These are phyloP conservation scores for Thermochaetoides dissita DNA, from an alignment of 2,329 filamentous ascomycete genomes.

Conservation along the genomic window DNA sequence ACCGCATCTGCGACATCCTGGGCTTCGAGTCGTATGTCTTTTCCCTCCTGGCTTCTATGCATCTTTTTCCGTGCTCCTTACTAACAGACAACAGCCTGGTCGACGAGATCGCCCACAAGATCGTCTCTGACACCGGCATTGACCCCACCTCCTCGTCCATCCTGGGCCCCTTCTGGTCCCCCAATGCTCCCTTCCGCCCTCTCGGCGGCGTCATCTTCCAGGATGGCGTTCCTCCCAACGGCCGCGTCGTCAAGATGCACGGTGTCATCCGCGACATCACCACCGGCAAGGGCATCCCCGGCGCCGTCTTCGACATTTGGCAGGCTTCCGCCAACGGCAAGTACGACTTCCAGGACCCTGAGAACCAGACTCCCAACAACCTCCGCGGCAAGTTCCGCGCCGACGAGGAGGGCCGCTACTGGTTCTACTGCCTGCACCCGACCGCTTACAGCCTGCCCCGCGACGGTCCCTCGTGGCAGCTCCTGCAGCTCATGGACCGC, in stretches of 20 bases:
- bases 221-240: conserved; percentile 31
- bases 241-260: conserved; percentile 48
- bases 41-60: neutral
- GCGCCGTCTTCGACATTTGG: conserved; percentile 63
- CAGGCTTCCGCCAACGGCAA: conserved; percentile 59
- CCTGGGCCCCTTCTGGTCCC: conserved; percentile 72
- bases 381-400: conserved; percentile 53
- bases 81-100: conserved; percentile 36
- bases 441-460: conserved; percentile 28
- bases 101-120: conserved; percentile 66
- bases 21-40: conserved; percentile 50
- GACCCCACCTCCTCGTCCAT: conserved; percentile 62
- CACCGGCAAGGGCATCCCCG: conserved; percentile 50
- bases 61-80: neutral
- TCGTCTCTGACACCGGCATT: conserved; percentile 31
- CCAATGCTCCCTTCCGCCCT: conserved; percentile 53
- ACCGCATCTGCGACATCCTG: conserved; percentile 58
- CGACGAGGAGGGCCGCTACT: conserved; percentile 46
- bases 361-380: conserved; percentile 50
- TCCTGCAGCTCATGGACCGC: conserved; percentile 40
- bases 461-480: conserved; percentile 38
- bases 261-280: conserved; percentile 41
- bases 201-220: conserved; percentile 55
- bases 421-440: conserved; percentile 40
- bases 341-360: conserved; percentile 54